These are phyloP conservation scores for Phytopythium helicoides DNA, from an alignment of 352 stramenopile genomes.

Conservation along the genomic window DNA sequence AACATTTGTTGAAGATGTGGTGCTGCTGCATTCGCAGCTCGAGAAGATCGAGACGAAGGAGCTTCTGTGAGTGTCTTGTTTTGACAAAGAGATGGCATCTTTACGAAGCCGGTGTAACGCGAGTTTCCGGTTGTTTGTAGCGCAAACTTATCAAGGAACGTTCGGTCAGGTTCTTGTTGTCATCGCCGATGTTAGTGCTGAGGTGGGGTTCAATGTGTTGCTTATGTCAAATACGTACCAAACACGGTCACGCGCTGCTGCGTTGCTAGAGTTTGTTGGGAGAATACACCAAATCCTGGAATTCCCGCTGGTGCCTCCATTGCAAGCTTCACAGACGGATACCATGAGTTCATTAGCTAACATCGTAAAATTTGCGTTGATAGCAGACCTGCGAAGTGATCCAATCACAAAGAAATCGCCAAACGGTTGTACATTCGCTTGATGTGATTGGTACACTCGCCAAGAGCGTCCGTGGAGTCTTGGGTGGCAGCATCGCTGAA, in stretches of 20 bases:
- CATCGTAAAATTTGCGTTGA: too few relatives aligned
- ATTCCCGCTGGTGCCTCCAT: constrained; percentile 70
- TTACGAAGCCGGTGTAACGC: too few relatives aligned
- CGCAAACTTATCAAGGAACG: constrained; percentile 52
- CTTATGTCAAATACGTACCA: constrained; percentile 26
- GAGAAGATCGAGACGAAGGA: too few relatives aligned
- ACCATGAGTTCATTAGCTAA: too few relatives aligned
- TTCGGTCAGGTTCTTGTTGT: constrained; percentile 61
- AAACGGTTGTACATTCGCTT: constrained; percentile 46
- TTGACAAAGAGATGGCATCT: too few relatives aligned
- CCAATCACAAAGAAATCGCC: constrained; percentile 74
- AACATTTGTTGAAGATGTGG: constrained; percentile 17
- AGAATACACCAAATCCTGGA: constrained; percentile 64
- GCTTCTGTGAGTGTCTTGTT: too few relatives aligned
- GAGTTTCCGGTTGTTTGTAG: constrained; percentile 29
- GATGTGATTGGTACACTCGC: constrained; percentile 45
- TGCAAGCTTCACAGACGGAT: too few relatives aligned
- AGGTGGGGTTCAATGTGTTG: too few relatives aligned
- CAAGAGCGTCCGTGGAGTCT: constrained; percentile 56
- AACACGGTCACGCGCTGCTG: constrained; percentile 63
- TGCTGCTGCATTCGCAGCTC: background rate
- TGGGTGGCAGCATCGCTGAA: constrained; percentile 22
- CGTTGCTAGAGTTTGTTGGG: constrained; percentile 41
- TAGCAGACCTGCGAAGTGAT: constrained; percentile 47
- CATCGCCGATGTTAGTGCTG: too few relatives aligned